phyloP scores from a whole-genome alignment of 352 stramenopile species.

The Phytophthora uliginosa region DNA sequence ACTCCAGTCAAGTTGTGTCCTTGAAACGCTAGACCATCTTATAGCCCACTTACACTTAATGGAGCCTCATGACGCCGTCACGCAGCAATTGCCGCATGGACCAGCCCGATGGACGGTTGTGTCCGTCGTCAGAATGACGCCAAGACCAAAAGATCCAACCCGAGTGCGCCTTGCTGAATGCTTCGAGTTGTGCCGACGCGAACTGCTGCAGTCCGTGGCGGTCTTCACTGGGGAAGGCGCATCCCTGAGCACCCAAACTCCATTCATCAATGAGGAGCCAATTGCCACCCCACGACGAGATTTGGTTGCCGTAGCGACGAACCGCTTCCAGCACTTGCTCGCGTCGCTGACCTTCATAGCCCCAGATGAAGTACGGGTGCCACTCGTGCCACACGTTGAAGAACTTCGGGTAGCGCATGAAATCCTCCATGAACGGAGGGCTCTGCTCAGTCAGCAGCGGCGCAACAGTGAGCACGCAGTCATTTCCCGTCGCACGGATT shows the following conservation, averaged over 20 bases:
- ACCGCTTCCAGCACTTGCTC: conserved; percentile 73
- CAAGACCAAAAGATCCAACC: conserved; percentile 93
- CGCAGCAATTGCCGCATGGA: conserved; percentile 83
- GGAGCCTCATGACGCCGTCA: conserved; percentile 66
- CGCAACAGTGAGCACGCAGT: conserved; percentile 80
- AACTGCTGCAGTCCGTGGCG: conserved; percentile 56
- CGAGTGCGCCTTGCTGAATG: conserved; percentile 67
- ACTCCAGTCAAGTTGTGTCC: background rate
- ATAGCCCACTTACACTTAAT: conserved; percentile 21
- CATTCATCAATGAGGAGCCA: conserved; percentile 88
- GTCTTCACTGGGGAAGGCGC: conserved; percentile 68
- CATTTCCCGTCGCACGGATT: conserved; percentile 70
- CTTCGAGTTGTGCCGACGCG: conserved; percentile 64
- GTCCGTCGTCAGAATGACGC: conserved; percentile 77
- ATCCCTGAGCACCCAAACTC: conserved; percentile 72
- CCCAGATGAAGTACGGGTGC: conserved; percentile 91
- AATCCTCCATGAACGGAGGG: conserved; percentile 63
- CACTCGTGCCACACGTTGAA: conserved; percentile 91
- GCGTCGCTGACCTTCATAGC: conserved; percentile 70
- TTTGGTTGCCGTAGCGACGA: conserved; percentile 59
- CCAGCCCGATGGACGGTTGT: conserved; percentile 69
- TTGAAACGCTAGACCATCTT: background rate
- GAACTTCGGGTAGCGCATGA: conserved; percentile 65
- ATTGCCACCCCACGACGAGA: conserved; percentile 72
- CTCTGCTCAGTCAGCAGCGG: conserved; percentile 70